phyloP scores from a whole-genome alignment of 805 yeast species.

The Metschnikowia arizonensis region DNA sequence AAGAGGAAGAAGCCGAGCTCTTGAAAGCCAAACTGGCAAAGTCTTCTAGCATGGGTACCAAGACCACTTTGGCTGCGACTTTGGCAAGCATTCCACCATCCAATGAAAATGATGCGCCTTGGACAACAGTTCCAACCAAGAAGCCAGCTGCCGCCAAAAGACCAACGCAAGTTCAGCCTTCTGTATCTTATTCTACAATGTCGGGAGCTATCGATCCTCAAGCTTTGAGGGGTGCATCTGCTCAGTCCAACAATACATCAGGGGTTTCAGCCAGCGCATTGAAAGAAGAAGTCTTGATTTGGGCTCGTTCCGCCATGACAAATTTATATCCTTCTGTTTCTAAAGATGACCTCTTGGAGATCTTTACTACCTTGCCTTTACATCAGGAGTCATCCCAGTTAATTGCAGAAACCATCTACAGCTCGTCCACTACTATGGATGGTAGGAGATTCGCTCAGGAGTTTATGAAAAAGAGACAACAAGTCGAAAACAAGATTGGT shows the following conservation, averaged over 20 bases:
- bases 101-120: constrained; percentile 27
- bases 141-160: constrained; percentile 32
- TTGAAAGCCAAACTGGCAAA: constrained; percentile 23
- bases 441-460: constrained; percentile 93
- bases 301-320: constrained; percentile 68
- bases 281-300: constrained; percentile 57
- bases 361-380: constrained; percentile 77
- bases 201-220: constrained; percentile 32
- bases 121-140: constrained; percentile 40
- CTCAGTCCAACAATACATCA: constrained; percentile 23
- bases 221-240: constrained; percentile 34
- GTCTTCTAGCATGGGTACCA: constrained; percentile 26
- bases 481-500: constrained; percentile 56
- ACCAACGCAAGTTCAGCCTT: constrained; percentile 13
- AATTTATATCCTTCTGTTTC: constrained; percentile 73
- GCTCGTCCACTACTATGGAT: constrained; percentile 85
- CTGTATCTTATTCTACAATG: constrained; percentile 16
- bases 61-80: constrained; percentile 33
- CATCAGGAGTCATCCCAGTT: constrained; percentile 72
- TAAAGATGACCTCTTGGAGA: constrained; percentile 70
- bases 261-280: constrained; percentile 23
- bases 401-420: constrained; percentile 87
- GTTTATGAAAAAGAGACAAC: constrained; percentile 71
- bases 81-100: constrained; percentile 27
- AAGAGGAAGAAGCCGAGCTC: constrained; percentile 47